These are phyloP conservation scores for Triangularia verruculosa DNA, from an alignment of 2,329 filamentous ascomycete genomes.

Conservation along the genomic window DNA sequence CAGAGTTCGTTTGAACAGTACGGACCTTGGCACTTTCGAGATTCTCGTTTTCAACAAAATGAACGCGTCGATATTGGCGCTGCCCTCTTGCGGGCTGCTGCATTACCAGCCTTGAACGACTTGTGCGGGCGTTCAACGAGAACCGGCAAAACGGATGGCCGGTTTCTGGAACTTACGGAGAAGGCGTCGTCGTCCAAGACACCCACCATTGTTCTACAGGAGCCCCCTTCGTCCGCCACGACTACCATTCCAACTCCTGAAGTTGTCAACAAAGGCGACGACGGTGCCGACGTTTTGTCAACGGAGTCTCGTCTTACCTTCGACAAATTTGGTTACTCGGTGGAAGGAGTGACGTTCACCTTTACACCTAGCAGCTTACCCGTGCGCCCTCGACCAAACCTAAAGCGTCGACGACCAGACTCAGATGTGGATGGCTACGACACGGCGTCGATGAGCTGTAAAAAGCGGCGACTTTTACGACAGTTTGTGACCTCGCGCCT, in stretches of 20 bases:
- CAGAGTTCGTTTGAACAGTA: slow-evolving; percentile 26
- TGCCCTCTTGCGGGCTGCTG: slow-evolving; percentile 24
- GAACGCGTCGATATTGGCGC: slow-evolving; percentile 22
- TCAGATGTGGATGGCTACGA: slow-evolving; percentile 60
- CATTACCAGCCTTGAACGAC: slow-evolving; percentile 19
- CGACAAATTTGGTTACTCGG: not conserved
- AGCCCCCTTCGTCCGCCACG: not conserved
- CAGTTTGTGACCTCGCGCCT: slow-evolving; percentile 67
- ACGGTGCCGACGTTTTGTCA: not conserved
- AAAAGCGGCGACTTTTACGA: slow-evolving; percentile 65
- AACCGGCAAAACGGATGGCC: not conserved
- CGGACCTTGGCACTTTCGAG: slow-evolving; percentile 29
- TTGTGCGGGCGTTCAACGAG: slow-evolving; percentile 18
- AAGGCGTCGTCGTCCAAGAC: not conserved
- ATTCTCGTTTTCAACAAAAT: slow-evolving; percentile 18
- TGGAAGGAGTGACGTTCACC: slow-evolving; percentile 1
- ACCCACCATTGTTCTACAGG: not conserved
- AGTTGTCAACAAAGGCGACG: not conserved
- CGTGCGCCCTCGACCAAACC: slow-evolving; percentile 4
- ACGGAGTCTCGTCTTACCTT: slow-evolving; percentile 4
- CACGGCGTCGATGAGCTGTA: slow-evolving; percentile 50
- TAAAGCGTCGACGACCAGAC: slow-evolving; percentile 51
- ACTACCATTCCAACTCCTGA: not conserved
- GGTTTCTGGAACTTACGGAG: not conserved
- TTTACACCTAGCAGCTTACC: slow-evolving; percentile 13